Base-by-base conservation (phyloP, 495 filamentous ascomycete species). In the Delitschia confertaspora region DNA sequence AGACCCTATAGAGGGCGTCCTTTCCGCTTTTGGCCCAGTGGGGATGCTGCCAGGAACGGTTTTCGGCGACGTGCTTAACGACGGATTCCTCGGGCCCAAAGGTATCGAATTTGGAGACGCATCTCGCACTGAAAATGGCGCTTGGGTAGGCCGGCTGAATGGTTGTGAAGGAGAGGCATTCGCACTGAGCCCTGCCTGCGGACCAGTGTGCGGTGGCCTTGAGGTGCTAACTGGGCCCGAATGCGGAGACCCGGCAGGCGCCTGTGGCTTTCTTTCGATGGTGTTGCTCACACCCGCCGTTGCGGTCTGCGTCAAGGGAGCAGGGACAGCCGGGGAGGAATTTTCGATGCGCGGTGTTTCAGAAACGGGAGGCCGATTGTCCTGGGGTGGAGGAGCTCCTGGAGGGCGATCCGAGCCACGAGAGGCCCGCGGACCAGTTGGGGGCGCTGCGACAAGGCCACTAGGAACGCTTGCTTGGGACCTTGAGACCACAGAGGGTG, bases 21-120 rank as follows among this genome's bases (percentile, higher is more conserved):
- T 47, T 21, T 53, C 60, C 7, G 51, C 62, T 47, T 60, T 64
- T 1, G 65, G 65, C 7, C 60, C 65, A 7, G 65, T 68, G 3
- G 65, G 63, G 8, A 67, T 59, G 24, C 47, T 58, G 1, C 45
- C 38, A 20, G 47, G 47, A 10, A 47, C 14, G 35, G 24, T 53
- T 36, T 61, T 62, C 3, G 63, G 63, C 3, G 63, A 66, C 2
- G 59, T 57, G 33, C 47, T 63, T 18, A 53, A 54, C 31, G 45
- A 26, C 7, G 44, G n/a, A 30, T 32, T 45, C 1, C 59, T 27
- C 7, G 60, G 55, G 2, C 62, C 59, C 4, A 42, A 36, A 6
- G 61, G 61, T 16, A 53, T 38, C 10, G 40, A 35, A 23, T 33
- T 44, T 5, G 53, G 49, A 14, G 53, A 50, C 9, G 33, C 36